phyloP scores from a whole-genome alignment of 495 filamentous ascomycete species.

The Hypoxylon rickii region DNA sequence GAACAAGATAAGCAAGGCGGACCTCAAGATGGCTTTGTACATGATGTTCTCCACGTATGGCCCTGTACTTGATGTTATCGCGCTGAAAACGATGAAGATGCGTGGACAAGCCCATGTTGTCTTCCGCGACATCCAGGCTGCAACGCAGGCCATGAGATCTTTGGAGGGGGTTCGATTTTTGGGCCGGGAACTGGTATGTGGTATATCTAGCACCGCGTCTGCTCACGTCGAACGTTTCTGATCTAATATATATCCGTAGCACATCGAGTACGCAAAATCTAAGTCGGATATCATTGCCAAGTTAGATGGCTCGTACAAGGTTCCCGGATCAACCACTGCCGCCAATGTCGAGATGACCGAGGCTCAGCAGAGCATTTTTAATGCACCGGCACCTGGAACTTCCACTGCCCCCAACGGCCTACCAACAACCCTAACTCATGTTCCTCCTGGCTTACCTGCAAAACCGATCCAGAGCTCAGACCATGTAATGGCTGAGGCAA shows the following conservation, averaged over 20 bases:
- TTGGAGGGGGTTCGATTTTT: conserved; percentile 87
- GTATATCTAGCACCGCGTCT: background rate
- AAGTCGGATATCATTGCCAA: conserved; percentile 86
- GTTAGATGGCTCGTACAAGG: conserved; percentile 84
- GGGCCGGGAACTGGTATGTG: conserved; percentile 80
- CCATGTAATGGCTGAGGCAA: conserved; percentile 50
- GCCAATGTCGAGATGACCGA: conserved; percentile 68
- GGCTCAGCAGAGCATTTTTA: conserved; percentile 82
- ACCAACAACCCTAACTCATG: conserved; percentile 35
- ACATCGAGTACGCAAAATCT: conserved; percentile 84
- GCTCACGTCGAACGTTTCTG: background rate
- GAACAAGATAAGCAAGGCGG: conserved; percentile 81
- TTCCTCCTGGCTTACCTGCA: conserved; percentile 45
- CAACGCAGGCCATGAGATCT: conserved; percentile 86
- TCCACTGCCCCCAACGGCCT: conserved; percentile 45
- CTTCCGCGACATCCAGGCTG: conserved; percentile 82
- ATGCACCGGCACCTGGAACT: conserved; percentile 60
- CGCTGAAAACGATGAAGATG: conserved; percentile 85
- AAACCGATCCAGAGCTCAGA: conserved; percentile 47
- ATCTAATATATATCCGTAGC: conserved; percentile 56
- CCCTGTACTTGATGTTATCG: conserved; percentile 90
- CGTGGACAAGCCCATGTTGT: conserved; percentile 94
- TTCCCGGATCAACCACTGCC: conserved; percentile 59
- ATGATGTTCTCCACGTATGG: conserved; percentile 94
- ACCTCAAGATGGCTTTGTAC: conserved; percentile 83